Evolutionary conservation across 2,329 filamentous ascomycete genomes (phyloP).

Genomic region (Alternaria longipes): DNA sequence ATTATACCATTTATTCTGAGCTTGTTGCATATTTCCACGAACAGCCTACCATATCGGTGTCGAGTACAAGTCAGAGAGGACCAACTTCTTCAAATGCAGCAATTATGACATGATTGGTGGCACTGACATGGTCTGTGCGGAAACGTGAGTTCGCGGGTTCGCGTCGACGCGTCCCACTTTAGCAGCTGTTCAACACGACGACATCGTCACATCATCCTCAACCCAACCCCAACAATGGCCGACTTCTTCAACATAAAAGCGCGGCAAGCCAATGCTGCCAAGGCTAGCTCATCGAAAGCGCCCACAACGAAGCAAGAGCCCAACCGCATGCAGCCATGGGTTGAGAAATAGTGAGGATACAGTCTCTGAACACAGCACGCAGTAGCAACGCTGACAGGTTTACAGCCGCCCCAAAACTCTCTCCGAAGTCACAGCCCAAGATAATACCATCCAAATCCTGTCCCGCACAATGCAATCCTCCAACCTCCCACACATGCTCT

Average conservation of each 20-base stretch:
- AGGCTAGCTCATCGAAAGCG: slow-evolving; percentile 74
- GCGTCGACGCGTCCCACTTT: slow-evolving; percentile 46
- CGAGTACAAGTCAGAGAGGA: neutral
- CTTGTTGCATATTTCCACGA: too few relatives aligned
- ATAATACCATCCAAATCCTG: slow-evolving; percentile 93
- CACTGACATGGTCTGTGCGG: slow-evolving; percentile 25
- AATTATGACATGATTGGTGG: slow-evolving; percentile 26
- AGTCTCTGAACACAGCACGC: slow-evolving; percentile 9
- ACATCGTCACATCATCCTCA: slow-evolving; percentile 19
- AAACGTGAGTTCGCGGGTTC: slow-evolving; percentile 46
- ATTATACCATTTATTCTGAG: neutral
- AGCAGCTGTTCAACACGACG: slow-evolving; percentile 21
- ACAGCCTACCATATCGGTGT: too few relatives aligned
- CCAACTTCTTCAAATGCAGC: neutral
- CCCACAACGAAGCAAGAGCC: slow-evolving; percentile 69
- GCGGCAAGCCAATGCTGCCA: slow-evolving; percentile 75
- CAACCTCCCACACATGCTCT: slow-evolving; percentile 99
- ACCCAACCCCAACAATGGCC: slow-evolving; percentile 67
- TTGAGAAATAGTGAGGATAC: slow-evolving; percentile 88
- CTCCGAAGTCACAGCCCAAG: slow-evolving; percentile 94
- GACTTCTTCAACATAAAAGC: slow-evolving; percentile 97
- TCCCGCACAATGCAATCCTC: slow-evolving; percentile 92
- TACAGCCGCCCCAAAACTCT: slow-evolving; percentile 89
- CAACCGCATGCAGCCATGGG: slow-evolving; percentile 85
- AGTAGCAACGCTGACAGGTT: slow-evolving; percentile 19